phyloP scores from a whole-genome alignment of 163 green algal genomes.

The Scenedesmus sp. region DNA sequence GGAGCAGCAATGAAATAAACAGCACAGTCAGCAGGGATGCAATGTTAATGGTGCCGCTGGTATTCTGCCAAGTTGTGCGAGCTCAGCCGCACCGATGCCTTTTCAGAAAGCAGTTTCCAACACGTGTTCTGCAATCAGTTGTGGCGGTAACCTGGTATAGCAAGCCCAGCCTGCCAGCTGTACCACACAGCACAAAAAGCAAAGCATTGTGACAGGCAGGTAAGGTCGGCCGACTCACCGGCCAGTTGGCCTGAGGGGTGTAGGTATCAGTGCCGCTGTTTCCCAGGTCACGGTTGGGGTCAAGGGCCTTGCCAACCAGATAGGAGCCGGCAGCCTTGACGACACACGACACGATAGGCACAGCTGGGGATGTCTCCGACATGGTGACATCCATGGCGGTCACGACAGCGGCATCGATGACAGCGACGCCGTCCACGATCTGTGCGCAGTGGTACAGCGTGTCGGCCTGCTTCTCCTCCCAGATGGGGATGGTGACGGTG shows the following conservation, averaged over 20 bases:
- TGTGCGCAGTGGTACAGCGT: constrained; percentile 17
- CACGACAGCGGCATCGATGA: background rate
- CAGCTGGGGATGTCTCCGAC: background rate
- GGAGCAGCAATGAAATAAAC: background rate
- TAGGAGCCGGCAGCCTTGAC: background rate
- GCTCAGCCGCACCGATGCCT: background rate
- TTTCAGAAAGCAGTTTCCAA: too few relatives aligned
- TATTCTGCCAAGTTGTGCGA: background rate
- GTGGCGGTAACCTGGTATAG: background rate
- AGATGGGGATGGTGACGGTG: constrained; percentile 21
- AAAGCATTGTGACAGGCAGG: background rate
- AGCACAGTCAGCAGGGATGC: background rate
- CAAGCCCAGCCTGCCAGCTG: background rate
- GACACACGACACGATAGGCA: background rate
- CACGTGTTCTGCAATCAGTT: too few relatives aligned
- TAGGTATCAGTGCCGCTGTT: background rate
- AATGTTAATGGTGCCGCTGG: too few relatives aligned
- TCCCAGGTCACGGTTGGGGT: background rate
- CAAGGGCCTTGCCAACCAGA: constrained; percentile 11
- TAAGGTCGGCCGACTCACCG: background rate
- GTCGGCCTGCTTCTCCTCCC: background rate
- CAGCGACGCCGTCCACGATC: background rate
- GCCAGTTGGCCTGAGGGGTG: constrained; percentile 1
- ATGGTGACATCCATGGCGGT: background rate
- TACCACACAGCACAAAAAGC: background rate